A percentile compares a stretch with the other conserved stretches of the same genome.
These are phyloP conservation scores for Lentinula boryana DNA, from an alignment of 768 basidiomycete genomes.

Conservation along the genomic window DNA sequence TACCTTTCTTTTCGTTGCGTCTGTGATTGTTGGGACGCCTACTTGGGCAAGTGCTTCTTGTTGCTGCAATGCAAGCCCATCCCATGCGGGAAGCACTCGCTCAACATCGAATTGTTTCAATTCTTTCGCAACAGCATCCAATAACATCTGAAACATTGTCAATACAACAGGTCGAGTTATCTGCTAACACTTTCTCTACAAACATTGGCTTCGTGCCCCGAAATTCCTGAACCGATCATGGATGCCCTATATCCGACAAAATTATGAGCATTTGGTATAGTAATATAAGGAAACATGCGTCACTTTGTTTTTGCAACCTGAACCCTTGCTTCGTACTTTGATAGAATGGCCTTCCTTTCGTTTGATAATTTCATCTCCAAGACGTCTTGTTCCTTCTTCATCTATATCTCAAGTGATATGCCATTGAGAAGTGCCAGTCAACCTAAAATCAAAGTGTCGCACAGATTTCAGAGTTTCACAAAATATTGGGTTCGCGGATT, in stretches of 20 bases:
- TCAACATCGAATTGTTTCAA: conserved; percentile 65
- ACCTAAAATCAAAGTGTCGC: conserved; percentile 35
- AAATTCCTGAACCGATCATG: conserved; percentile 58
- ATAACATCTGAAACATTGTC: conserved; percentile 46
- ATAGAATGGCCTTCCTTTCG: conserved; percentile 56
- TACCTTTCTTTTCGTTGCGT: conserved; percentile 52
- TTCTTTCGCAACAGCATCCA: conserved; percentile 58
- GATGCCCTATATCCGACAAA: conserved; percentile 40
- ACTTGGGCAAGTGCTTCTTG: conserved; percentile 56
- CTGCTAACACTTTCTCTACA: background rate
- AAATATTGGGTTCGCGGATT: conserved; percentile 50
- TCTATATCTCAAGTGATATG: conserved; percentile 28
- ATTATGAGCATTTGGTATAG: conserved; percentile 1
- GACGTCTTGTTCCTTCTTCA: conserved; percentile 65
- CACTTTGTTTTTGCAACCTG: conserved; percentile 64
- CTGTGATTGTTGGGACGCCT: conserved; percentile 52
- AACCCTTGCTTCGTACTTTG: conserved; percentile 67
- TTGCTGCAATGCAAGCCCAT: conserved; percentile 64
- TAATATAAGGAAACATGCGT: conserved; percentile 13
- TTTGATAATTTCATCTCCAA: conserved; percentile 67
- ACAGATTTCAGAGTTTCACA: conserved; percentile 33
- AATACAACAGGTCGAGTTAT: background rate
- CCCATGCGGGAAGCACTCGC: conserved; percentile 69
- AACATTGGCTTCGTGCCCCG: conserved; percentile 68
- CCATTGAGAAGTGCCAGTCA: background rate